Percentiles rank a stretch among this genome's conserved stretches.
Conservation (phyloP, 2,329 filamentous ascomycete genomes). For the Chrysoporthe cubensis region DNA sequence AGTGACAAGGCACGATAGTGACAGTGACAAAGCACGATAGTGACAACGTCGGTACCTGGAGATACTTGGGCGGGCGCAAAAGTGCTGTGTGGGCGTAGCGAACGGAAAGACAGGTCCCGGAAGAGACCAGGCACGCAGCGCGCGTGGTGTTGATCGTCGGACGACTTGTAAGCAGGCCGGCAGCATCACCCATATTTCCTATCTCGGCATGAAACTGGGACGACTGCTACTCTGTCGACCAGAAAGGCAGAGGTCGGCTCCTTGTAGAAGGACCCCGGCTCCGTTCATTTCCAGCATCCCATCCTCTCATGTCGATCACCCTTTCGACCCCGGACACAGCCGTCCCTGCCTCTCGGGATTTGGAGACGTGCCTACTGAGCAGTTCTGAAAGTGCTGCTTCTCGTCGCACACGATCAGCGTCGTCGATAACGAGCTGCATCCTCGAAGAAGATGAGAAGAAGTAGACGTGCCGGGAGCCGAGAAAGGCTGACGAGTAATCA, state of each 20-base stretch:
- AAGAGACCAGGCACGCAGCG: background rate
- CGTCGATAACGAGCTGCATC: background rate
- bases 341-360: too few relatives aligned
- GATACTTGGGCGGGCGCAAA: slow-evolving; percentile 13
- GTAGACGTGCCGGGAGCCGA: background rate
- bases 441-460: background rate
- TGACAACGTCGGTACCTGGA: slow-evolving; percentile 10
- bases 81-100: background rate
- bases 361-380: background rate
- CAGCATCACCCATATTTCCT: slow-evolving; percentile 2
- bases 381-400: background rate
- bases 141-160: background rate
- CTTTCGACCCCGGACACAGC: too few relatives aligned
- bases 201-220: background rate
- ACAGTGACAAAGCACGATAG: background rate
- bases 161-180: background rate
- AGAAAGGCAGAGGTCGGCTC: slow-evolving; percentile 3
- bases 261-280: slow-evolving; percentile 2
- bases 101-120: background rate
- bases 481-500: background rate
- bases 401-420: background rate
- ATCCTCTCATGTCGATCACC: background rate
- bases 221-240: background rate
- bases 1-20: slow-evolving; percentile 2
- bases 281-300: background rate